These are phyloP conservation scores for Cenococcum geophilum DNA, from an alignment of 495 filamentous ascomycete genomes.

Conservation along the genomic window DNA sequence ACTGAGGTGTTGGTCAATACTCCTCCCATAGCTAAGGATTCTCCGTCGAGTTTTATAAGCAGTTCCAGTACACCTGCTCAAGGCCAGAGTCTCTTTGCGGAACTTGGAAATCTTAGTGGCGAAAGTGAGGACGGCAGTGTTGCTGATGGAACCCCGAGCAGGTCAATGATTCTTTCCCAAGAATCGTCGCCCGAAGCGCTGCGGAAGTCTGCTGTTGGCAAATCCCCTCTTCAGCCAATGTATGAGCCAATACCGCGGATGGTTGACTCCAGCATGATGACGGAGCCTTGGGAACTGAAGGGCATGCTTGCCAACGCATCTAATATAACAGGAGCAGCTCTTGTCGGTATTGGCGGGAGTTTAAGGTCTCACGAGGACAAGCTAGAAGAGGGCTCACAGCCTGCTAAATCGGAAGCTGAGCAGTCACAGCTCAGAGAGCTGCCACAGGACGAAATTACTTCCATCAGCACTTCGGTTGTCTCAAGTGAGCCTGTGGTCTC, in stretches of 20 bases:
- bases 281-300: conserved; percentile 57
- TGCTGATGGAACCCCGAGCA: conserved; percentile 44
- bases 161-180: conserved; percentile 23
- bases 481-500: neutral
- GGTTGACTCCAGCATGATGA: conserved; percentile 61
- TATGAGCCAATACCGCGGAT: conserved; percentile 45
- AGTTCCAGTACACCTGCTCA: conserved; percentile 48
- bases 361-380: neutral
- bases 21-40: conserved; percentile 36
- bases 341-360: conserved; percentile 20
- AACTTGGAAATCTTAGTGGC: conserved; percentile 70
- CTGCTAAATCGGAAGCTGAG: neutral
- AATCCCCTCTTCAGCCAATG: conserved; percentile 22
- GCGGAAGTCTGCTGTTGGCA: conserved; percentile 8
- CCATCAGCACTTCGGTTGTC: neutral
- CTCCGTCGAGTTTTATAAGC: conserved; percentile 52
- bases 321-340: conserved; percentile 21
- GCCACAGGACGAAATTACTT: neutral
- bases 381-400: neutral
- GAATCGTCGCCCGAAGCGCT: conserved; percentile 27
- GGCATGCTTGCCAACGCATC: conserved; percentile 9
- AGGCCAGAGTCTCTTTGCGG: conserved; percentile 81
- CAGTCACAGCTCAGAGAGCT: neutral
- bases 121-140: conserved; percentile 52
- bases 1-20: conserved; percentile 45